These are phyloP conservation scores for Zea luxurians DNA, from an alignment of 176 grass and related monocot genomes.

Conservation along the genomic window DNA sequence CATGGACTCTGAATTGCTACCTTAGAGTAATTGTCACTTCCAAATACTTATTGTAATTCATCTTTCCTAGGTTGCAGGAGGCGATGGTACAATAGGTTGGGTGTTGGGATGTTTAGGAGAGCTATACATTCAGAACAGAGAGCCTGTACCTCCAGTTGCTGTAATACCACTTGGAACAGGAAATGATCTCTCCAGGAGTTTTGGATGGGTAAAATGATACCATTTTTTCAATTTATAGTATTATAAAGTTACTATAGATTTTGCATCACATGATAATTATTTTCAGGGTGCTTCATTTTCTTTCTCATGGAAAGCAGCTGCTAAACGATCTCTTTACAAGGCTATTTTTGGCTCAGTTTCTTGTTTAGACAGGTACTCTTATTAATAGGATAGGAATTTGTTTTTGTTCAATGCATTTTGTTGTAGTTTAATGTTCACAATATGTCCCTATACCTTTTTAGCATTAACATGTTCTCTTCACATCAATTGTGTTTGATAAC, in stretches of 20 bases:
- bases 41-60: slow-evolving; percentile 32
- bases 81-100: slow-evolving; percentile 81
- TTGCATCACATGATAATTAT: slow-evolving; percentile 44
- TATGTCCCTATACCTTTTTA: neutral
- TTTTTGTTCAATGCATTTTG: slow-evolving; percentile 22
- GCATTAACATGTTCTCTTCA: neutral
- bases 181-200: slow-evolving; percentile 96
- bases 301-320: slow-evolving; percentile 81
- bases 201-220: slow-evolving; percentile 81
- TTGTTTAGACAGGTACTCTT: slow-evolving; percentile 78
- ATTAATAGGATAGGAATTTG: slow-evolving; percentile 5
- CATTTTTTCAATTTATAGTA: slow-evolving; percentile 31
- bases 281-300: slow-evolving; percentile 93
- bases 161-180: slow-evolving; percentile 94
- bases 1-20: slow-evolving; percentile 2
- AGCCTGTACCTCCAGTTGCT: slow-evolving; percentile 66
- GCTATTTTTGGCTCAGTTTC: slow-evolving; percentile 67
- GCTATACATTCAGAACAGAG: slow-evolving; percentile 61
- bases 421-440: slow-evolving; percentile 11
- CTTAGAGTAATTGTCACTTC: neutral
- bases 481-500: slow-evolving; percentile 17
- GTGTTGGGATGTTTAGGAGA: slow-evolving; percentile 77
- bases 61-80: slow-evolving; percentile 80
- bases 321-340: slow-evolving; percentile 76
- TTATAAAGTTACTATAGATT: slow-evolving; percentile 34